Evolutionary conservation across 1,284 basidiomycete species (phyloP).

Genomic region (Fomitopsis palustris): DNA sequence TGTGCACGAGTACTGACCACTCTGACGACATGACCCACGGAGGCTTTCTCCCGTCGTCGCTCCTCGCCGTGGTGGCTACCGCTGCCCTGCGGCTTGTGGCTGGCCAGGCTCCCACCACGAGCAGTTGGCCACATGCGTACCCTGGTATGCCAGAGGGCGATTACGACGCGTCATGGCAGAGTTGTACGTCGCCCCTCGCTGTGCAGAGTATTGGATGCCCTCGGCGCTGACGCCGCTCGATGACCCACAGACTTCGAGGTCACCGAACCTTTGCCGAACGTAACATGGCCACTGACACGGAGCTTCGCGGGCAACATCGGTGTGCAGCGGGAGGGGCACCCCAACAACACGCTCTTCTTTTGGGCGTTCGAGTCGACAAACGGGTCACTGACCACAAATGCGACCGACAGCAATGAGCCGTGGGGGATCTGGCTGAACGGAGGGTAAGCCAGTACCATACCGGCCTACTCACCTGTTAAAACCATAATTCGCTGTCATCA

Average conservation of each 20-base stretch:
- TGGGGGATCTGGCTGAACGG: constrained; percentile 79
- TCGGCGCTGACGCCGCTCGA: background rate
- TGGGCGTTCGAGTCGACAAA: constrained; percentile 60
- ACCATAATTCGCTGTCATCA: background rate
- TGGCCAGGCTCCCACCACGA: constrained; percentile 7
- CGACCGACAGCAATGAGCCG: constrained; percentile 30
- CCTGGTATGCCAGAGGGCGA: constrained; percentile 48
- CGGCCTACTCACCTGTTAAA: background rate
- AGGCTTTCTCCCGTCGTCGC: background rate
- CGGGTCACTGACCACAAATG: constrained; percentile 15
- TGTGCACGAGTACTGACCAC: background rate
- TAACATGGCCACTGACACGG: constrained; percentile 52
- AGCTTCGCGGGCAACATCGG: constrained; percentile 68
- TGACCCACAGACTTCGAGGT: constrained; percentile 23
- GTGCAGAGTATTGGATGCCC: background rate
- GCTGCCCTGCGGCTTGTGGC: background rate
- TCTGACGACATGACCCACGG: constrained; percentile 1
- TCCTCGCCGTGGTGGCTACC: constrained; percentile 5
- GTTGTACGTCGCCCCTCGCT: constrained; percentile 39
- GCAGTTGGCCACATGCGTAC: constrained; percentile 34
- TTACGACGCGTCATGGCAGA: constrained; percentile 60
- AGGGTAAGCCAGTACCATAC: constrained; percentile 30
- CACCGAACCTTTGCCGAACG: constrained; percentile 49
- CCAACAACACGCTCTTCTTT: constrained; percentile 73
- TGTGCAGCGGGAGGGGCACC: constrained; percentile 48